Conservation (phyloP, 2,329 filamentous ascomycete species). For the Clonostachys rhizophaga region DNA sequence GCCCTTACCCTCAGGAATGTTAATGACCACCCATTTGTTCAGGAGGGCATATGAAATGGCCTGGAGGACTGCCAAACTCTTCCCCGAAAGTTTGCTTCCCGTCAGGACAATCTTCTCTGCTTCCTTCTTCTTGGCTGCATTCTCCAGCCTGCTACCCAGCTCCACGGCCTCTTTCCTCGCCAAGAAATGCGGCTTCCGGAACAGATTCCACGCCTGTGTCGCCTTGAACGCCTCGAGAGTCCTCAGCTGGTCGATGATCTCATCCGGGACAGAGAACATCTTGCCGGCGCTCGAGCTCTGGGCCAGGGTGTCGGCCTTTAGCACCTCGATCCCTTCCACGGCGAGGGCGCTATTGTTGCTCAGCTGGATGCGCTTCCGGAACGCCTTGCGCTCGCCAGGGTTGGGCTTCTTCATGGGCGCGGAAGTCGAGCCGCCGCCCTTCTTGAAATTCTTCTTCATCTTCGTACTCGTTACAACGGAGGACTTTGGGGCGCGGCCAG, state of each 20-base stretch:
- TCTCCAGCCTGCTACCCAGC: conserved; percentile 59
- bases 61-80: conserved; percentile 83
- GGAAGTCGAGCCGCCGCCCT: conserved; percentile 21
- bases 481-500: conserved; percentile 11
- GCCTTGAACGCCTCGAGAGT: conserved; percentile 87
- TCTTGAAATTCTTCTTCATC: conserved; percentile 26
- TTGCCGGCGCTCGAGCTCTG: conserved; percentile 53
- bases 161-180: conserved; percentile 74
- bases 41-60: conserved; percentile 76
- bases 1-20: conserved; percentile 76
- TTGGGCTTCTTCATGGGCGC: conserved; percentile 48
- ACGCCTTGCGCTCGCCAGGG: conserved; percentile 78
- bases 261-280: conserved; percentile 65
- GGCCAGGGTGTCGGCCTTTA: conserved; percentile 51
- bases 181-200: conserved; percentile 75
- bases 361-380: conserved; percentile 84
- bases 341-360: conserved; percentile 91
- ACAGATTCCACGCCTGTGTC: conserved; percentile 83
- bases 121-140: conserved; percentile 45
- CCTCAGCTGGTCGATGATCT: conserved; percentile 73
- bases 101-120: conserved; percentile 63
- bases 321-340: conserved; percentile 61
- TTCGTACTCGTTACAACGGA: conserved; percentile 28
- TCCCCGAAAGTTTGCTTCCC: conserved; percentile 73
- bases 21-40: conserved; percentile 84